A percentile compares a stretch with the other conserved stretches of the same genome.
These are phyloP conservation scores for Petrea volubilis DNA, from an alignment of 257 asterid genomes.

Conservation along the genomic window DNA sequence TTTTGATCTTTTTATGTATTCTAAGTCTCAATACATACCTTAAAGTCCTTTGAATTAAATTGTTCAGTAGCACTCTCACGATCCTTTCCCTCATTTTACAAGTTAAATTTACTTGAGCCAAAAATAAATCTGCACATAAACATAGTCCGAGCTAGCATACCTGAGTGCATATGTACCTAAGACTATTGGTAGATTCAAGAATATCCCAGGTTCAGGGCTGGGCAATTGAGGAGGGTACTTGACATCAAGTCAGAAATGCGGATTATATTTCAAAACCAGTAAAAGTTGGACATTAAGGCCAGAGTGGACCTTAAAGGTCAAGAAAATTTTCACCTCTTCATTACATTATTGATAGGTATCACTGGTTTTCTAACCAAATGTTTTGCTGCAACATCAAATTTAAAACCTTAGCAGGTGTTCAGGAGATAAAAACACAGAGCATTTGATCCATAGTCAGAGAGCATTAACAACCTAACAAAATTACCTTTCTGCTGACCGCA, in stretches of 20 bases:
- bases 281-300: neutral
- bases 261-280: neutral
- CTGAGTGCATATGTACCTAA: neutral
- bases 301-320: neutral
- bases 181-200: neutral
- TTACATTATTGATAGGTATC: neutral
- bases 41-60: neutral
- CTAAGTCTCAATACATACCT: neutral
- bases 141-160: neutral
- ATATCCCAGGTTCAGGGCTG: neutral
- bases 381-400: conserved; percentile 2
- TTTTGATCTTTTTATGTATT: neutral
- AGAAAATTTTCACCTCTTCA: neutral
- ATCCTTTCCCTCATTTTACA: conserved; percentile 2
- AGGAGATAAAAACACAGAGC: neutral
- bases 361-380: neutral
- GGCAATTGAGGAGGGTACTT: neutral
- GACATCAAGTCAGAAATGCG: neutral
- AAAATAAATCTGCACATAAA: neutral
- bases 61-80: conserved; percentile 1
- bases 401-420: neutral
- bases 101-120: conserved; percentile 3
- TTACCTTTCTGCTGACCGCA: conserved; percentile 52
- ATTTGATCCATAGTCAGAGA: neutral
- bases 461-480: conserved; percentile 14